A percentile compares a stretch with the other conserved stretches of the same genome.
Conservation (phyloP, 1,284 basidiomycete genomes). For the Caloboletus inedulis region DNA sequence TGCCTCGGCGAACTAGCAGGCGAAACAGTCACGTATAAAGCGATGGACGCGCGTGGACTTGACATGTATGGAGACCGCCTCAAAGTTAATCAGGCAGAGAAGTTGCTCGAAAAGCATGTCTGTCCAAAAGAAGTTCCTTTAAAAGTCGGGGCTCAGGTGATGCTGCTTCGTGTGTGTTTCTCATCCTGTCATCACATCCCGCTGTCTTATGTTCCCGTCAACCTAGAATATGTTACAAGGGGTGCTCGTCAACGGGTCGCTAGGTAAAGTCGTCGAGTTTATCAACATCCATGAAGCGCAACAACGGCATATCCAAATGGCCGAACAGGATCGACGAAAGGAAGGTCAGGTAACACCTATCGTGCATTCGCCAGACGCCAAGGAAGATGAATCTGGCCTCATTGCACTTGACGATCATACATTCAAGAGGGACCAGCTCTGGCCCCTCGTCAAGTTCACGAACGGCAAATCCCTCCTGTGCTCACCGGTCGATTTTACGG, state of each 20-base stretch:
- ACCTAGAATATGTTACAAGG: conserved; percentile 49
- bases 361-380: conserved; percentile 16
- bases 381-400: conserved; percentile 10
- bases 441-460: conserved; percentile 57
- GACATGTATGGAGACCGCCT: conserved; percentile 24
- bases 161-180: conserved; percentile 66
- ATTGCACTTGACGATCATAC: conserved; percentile 19
- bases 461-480: conserved; percentile 43
- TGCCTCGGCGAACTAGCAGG: conserved; percentile 22
- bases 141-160: conserved; percentile 51
- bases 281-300: conserved; percentile 41
- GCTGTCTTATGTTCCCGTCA: neutral
- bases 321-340: conserved; percentile 25
- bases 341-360: conserved; percentile 3
- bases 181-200: neutral
- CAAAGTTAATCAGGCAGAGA: conserved; percentile 18
- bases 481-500: conserved; percentile 50
- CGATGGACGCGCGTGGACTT: conserved; percentile 29
- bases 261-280: conserved; percentile 79
- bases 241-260: conserved; percentile 82
- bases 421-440: conserved; percentile 35
- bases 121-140: conserved; percentile 32
- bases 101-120: conserved; percentile 31
- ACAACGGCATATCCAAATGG: conserved; percentile 40
- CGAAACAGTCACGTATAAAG: conserved; percentile 13